phyloP scores from a whole-genome alignment of 345 rosid genomes.

The Orychophragmus violaceus region DNA sequence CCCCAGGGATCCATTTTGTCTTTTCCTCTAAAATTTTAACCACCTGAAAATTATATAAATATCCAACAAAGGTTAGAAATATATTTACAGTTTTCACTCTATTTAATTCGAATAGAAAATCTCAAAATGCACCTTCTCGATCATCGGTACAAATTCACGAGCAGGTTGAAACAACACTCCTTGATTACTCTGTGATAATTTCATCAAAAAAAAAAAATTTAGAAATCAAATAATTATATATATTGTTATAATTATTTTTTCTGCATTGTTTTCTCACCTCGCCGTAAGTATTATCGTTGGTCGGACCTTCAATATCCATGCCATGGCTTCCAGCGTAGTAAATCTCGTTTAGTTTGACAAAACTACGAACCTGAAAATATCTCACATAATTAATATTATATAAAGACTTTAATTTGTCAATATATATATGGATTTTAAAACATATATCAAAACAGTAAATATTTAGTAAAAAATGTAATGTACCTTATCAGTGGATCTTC shows the following conservation, averaged over 20 bases:
- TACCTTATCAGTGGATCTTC: constrained; percentile 95
- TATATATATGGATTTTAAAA: no score
- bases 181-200: constrained; percentile 37
- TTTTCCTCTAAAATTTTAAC: constrained; percentile 46
- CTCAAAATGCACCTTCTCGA: constrained; percentile 51
- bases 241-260: neutral
- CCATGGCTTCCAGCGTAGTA: constrained; percentile 99
- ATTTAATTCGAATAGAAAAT: neutral
- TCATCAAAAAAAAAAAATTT: neutral
- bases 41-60: constrained; percentile 36
- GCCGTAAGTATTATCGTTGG: constrained; percentile 36
- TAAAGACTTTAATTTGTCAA: neutral
- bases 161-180: constrained; percentile 74
- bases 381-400: neutral
- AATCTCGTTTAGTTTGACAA: constrained; percentile 69
- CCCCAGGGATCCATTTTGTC: constrained; percentile 69
- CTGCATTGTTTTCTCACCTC: constrained; percentile 28
- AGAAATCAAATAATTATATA: neutral
- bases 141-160: constrained; percentile 77
- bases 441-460: neutral
- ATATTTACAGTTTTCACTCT: neutral
- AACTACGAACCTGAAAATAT: constrained; percentile 60
- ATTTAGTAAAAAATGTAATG: constrained; percentile 18
- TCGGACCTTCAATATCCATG: constrained; percentile 96
- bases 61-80: neutral